These are phyloP conservation scores for Candida ulmi DNA, from an alignment of 805 yeast genomes.

Conservation along the genomic window DNA sequence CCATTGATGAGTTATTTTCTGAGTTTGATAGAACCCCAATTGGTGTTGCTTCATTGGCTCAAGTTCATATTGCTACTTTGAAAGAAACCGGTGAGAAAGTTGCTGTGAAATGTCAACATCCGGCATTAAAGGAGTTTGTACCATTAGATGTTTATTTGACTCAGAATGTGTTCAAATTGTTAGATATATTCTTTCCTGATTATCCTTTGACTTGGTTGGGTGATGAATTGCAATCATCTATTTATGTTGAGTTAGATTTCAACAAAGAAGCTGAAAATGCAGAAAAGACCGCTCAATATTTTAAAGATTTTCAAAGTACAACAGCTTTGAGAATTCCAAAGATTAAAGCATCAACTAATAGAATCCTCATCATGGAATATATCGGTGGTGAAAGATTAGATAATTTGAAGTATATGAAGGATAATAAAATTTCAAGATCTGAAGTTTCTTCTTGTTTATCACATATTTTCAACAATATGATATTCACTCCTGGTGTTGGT, in stretches of 20 bases:
- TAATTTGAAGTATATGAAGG: slow-evolving; percentile 57
- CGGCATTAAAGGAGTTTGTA: slow-evolving; percentile 77
- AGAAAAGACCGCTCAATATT: slow-evolving; percentile 58
- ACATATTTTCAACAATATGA: slow-evolving; percentile 91
- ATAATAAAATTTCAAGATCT: slow-evolving; percentile 60
- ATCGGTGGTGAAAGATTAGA: slow-evolving; percentile 81
- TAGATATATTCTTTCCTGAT: slow-evolving; percentile 82
- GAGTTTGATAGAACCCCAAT: slow-evolving; percentile 71
- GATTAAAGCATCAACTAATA: slow-evolving; percentile 55
- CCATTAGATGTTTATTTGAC: slow-evolving; percentile 86
- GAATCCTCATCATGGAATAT: slow-evolving; percentile 86
- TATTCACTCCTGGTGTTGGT: slow-evolving; percentile 86
- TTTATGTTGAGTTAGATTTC: slow-evolving; percentile 88
- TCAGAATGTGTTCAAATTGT: slow-evolving; percentile 61
- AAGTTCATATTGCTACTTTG: slow-evolving; percentile 78
- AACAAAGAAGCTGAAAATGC: slow-evolving; percentile 84
- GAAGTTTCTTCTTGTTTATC: slow-evolving; percentile 83
- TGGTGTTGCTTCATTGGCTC: slow-evolving; percentile 96
- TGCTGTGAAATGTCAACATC: slow-evolving; percentile 95
- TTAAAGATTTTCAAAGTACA: slow-evolving; percentile 42
- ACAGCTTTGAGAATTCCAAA: slow-evolving; percentile 83
- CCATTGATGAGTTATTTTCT: slow-evolving; percentile 57
- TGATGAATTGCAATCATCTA: slow-evolving; percentile 82
- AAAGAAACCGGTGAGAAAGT: slow-evolving; percentile 57
- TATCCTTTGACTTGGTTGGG: slow-evolving; percentile 95